phyloP scores from a whole-genome alignment of 768 basidiomycete genomes.

The Epithele typhae region DNA sequence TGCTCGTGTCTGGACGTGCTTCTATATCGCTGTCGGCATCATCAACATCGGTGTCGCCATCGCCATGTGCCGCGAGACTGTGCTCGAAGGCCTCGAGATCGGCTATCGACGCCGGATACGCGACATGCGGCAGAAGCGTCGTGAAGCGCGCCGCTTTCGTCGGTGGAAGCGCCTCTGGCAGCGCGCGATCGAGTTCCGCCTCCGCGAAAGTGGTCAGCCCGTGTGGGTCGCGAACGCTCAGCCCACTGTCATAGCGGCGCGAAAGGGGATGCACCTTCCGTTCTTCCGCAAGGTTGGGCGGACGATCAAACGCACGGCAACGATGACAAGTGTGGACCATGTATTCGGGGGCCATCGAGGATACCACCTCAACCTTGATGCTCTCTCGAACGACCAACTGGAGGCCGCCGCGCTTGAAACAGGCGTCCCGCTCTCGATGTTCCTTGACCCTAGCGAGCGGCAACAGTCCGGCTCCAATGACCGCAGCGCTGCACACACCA shows the following conservation, averaged over 20 bases:
- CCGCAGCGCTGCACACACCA: not conserved
- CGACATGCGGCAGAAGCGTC: constrained; percentile 41
- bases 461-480: not conserved
- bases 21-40: constrained; percentile 58
- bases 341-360: constrained; percentile 27
- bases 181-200: constrained; percentile 57
- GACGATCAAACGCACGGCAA: constrained; percentile 9
- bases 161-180: constrained; percentile 53
- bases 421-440: constrained; percentile 50
- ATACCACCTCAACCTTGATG: constrained; percentile 62
- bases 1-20: constrained; percentile 54
- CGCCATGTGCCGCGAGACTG: constrained; percentile 59
- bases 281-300: not conserved
- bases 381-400: constrained; percentile 48
- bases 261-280: not conserved
- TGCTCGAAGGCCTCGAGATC: constrained; percentile 71
- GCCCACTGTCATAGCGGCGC: not conserved
- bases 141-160: constrained; percentile 36
- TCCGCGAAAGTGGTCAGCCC: constrained; percentile 44
- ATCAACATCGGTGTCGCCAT: constrained; percentile 54
- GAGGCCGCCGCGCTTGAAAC: constrained; percentile 65
- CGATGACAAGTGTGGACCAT: constrained; percentile 3
- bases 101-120: constrained; percentile 53
- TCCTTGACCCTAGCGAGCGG: constrained; percentile 26
- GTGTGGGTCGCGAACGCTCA: constrained; percentile 48